Evolutionary conservation across 768 basidiomycete species (phyloP).

Genomic region (Termitomyces sp.): DNA sequence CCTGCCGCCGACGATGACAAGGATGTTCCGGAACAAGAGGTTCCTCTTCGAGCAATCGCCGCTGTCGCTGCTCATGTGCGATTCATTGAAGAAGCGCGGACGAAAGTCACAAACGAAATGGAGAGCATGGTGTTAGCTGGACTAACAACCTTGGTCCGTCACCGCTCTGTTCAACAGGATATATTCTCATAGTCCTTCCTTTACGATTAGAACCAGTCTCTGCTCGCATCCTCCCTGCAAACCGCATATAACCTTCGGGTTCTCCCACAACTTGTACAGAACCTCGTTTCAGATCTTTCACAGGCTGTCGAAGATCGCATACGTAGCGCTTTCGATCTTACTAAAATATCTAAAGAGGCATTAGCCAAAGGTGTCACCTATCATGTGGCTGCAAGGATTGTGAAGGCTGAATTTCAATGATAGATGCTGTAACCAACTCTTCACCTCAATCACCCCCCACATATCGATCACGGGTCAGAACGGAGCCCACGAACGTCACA

Average conservation of each 20-base stretch:
- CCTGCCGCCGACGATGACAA: conserved; percentile 10
- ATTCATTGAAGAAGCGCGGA: conserved; percentile 68
- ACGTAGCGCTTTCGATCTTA: conserved; percentile 78
- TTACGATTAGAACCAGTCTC: conserved; percentile 70
- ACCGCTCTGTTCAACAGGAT: neutral
- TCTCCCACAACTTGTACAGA: conserved; percentile 78
- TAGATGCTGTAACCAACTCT: conserved; percentile 21
- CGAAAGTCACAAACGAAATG: conserved; percentile 80
- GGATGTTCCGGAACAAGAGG: conserved; percentile 19
- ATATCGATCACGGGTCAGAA: conserved; percentile 84
- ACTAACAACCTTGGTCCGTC: conserved; percentile 67
- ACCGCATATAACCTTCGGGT: conserved; percentile 91
- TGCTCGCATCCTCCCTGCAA: conserved; percentile 91
- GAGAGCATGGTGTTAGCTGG: conserved; percentile 85
- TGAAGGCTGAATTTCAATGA: neutral
- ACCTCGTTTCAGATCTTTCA: conserved; percentile 74
- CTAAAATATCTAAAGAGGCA: conserved; percentile 82
- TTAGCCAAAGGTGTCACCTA: conserved; percentile 61
- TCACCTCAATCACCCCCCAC: conserved; percentile 37
- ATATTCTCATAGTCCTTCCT: conserved; percentile 5
- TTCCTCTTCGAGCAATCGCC: conserved; percentile 71
- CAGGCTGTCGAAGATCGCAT: conserved; percentile 83
- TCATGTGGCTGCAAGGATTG: neutral
- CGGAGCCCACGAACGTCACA: conserved; percentile 86
- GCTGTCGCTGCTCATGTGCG: conserved; percentile 68